Percentiles rank a stretch among this genome's conserved stretches.
Conservation (phyloP, 805 yeast species). For the Spathaspora girioi region DNA sequence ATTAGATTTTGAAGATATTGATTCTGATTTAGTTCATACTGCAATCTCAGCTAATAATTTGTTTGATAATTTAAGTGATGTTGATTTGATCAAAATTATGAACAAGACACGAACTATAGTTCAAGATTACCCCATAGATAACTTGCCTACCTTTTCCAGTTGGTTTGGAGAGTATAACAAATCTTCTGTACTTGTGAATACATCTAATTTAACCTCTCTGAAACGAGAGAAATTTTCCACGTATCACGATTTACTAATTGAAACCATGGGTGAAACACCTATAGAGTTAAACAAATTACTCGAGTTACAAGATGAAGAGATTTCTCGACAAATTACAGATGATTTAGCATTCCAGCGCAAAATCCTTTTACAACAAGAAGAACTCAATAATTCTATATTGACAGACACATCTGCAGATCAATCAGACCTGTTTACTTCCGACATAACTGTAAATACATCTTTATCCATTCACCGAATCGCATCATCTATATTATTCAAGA, state of each 20-base stretch:
- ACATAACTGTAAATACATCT: slow-evolving; percentile 28
- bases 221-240: slow-evolving; percentile 4
- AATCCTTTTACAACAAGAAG: slow-evolving; percentile 22
- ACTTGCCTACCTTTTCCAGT: slow-evolving; percentile 16
- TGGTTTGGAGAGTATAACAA: slow-evolving; percentile 35
- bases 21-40: slow-evolving; percentile 32
- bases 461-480: slow-evolving; percentile 25
- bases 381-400: slow-evolving; percentile 15
- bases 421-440: slow-evolving; percentile 32
- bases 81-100: slow-evolving; percentile 23
- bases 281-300: slow-evolving; percentile 5
- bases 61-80: slow-evolving; percentile 24
- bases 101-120: slow-evolving; percentile 22
- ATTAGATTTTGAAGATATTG: slow-evolving; percentile 17
- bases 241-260: slow-evolving; percentile 3
- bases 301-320: slow-evolving; percentile 31
- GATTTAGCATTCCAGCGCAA: slow-evolving; percentile 21
- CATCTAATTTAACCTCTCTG: slow-evolving; percentile 19
- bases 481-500: slow-evolving; percentile 28
- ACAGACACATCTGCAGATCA: slow-evolving; percentile 13
- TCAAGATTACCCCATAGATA: slow-evolving; percentile 19
- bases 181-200: slow-evolving; percentile 30
- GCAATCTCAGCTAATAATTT: slow-evolving; percentile 29
- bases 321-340: slow-evolving; percentile 21
- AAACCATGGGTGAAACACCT: not conserved